phyloP scores from a whole-genome alignment of 2,329 filamentous ascomycete genomes.

The Tolypocladium pustulatum region DNA sequence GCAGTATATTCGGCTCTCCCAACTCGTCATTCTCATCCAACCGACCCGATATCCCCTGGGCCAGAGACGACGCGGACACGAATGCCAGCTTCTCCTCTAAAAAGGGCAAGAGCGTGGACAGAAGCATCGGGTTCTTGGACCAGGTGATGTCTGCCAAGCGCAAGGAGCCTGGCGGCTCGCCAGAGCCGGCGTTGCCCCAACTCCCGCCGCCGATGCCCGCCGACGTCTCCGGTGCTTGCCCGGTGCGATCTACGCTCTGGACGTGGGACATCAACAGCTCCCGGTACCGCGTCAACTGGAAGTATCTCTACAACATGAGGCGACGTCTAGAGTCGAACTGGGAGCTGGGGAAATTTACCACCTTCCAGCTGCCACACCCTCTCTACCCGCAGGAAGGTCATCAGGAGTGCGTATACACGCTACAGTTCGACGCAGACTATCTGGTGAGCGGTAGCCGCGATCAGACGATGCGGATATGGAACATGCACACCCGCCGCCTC shows the following conservation, averaged over 20 bases:
- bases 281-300: conserved; percentile 71
- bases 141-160: conserved; percentile 19
- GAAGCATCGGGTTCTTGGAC: conserved; percentile 16
- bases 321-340: conserved; percentile 82
- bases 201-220: conserved; percentile 16
- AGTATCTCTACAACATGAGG: conserved; percentile 83
- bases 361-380: conserved; percentile 86
- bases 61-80: conserved; percentile 19
- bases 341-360: conserved; percentile 69
- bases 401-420: conserved; percentile 84
- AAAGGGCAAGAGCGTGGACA: conserved; percentile 19
- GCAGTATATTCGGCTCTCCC: conserved; percentile 25
- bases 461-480: conserved; percentile 79
- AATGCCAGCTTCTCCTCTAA: conserved; percentile 10
- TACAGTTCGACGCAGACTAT: conserved; percentile 78
- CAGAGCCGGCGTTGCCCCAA: conserved; percentile 19
- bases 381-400: conserved; percentile 73
- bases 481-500: conserved; percentile 72
- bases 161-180: conserved; percentile 22
- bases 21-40: conserved; percentile 19
- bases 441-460: conserved; percentile 92
- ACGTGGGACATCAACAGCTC: conserved; percentile 36
- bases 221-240: conserved; percentile 13
- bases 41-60: conserved; percentile 11
- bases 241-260: conserved; percentile 38